Conservation (phyloP, 345 rosid genomes). For the Acer saccharum region DNA sequence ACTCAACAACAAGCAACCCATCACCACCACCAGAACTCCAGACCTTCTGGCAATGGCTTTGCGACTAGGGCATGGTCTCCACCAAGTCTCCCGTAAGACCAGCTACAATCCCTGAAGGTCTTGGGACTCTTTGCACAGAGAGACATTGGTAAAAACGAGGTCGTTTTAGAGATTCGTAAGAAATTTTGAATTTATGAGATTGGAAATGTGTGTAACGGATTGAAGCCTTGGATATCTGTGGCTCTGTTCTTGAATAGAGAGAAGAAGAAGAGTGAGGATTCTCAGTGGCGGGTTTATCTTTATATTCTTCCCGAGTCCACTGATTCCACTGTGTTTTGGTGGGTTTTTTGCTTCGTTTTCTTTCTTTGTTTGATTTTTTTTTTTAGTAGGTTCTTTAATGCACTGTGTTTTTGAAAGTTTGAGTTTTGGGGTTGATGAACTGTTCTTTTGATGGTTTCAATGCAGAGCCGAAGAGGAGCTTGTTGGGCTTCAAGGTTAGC, state of each 20-base stretch:
- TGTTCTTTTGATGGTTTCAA: slow-evolving; percentile 57
- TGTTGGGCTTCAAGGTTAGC: slow-evolving; percentile 79
- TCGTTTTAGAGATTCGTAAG: slow-evolving; percentile 83
- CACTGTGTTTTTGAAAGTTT: neutral
- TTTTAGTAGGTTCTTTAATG: neutral
- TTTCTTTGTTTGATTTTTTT: neutral
- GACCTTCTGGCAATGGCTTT: slow-evolving; percentile 88
- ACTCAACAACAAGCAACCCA: slow-evolving; percentile 22
- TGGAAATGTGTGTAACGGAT: slow-evolving; percentile 64
- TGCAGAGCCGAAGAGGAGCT: slow-evolving; percentile 98
- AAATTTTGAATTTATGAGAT: slow-evolving; percentile 85
- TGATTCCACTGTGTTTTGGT: slow-evolving; percentile 87
- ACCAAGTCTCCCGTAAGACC: slow-evolving; percentile 61
- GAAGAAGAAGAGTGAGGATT: slow-evolving; percentile 53
- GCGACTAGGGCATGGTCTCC: slow-evolving; percentile 58
- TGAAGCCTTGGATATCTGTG: slow-evolving; percentile 90
- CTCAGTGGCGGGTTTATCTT: slow-evolving; percentile 74
- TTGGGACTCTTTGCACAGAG: slow-evolving; percentile 77
- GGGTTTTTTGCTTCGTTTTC: slow-evolving; percentile 31
- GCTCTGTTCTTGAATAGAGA: slow-evolving; percentile 82
- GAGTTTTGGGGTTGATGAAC: slow-evolving; percentile 37
- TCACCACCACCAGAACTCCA: slow-evolving; percentile 38
- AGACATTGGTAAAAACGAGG: slow-evolving; percentile 75
- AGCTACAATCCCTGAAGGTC: slow-evolving; percentile 61
- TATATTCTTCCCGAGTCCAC: slow-evolving; percentile 76